These are phyloP conservation scores for Citeromyces siamensis DNA, from an alignment of 1,139 yeast species.

Conservation along the genomic window DNA sequence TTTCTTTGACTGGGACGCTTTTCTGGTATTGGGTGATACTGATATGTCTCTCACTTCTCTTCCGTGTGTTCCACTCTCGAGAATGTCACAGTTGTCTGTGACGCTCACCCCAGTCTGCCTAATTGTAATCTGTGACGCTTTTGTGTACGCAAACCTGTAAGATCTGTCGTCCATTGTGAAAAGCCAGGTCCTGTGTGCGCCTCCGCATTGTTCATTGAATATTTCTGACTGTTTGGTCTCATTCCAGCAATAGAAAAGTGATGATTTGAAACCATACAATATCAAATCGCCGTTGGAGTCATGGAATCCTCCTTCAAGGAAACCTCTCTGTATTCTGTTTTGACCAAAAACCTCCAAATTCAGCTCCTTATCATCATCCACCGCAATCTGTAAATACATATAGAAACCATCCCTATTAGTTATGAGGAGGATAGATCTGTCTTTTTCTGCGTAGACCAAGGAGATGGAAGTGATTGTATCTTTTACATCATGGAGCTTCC, in stretches of 20 bases:
- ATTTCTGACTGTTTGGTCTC: conserved; percentile 68
- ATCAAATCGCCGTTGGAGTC: conserved; percentile 32
- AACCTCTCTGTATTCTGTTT: conserved; percentile 63
- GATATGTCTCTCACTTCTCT: conserved; percentile 71
- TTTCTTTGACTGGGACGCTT: conserved; percentile 14
- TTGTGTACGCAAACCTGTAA: conserved; percentile 36
- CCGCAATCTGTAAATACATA: conserved; percentile 19
- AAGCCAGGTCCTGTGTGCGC: conserved; percentile 80
- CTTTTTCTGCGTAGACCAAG: conserved; percentile 18
- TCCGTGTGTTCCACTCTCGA: conserved; percentile 71
- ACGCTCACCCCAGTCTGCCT: conserved; percentile 15
- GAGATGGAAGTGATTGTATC: conserved; percentile 59
- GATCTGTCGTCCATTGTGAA: conserved; percentile 18
- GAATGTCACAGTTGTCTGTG: conserved; percentile 14
- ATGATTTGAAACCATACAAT: conserved; percentile 74
- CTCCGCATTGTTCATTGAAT: conserved; percentile 73
- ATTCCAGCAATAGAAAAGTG: conserved; percentile 70
- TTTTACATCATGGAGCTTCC: conserved; percentile 52
- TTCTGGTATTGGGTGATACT: conserved; percentile 18
- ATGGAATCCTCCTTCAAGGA: conserved; percentile 55
- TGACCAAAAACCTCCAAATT: conserved; percentile 26
- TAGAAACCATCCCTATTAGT: conserved; percentile 61
- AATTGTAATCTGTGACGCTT: conserved; percentile 33
- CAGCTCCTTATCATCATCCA: conserved; percentile 7
- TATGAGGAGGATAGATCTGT: conserved; percentile 21